Evolutionary conservation across 495 filamentous ascomycete species (phyloP).

Genomic region (Aspergillus sparsus): DNA sequence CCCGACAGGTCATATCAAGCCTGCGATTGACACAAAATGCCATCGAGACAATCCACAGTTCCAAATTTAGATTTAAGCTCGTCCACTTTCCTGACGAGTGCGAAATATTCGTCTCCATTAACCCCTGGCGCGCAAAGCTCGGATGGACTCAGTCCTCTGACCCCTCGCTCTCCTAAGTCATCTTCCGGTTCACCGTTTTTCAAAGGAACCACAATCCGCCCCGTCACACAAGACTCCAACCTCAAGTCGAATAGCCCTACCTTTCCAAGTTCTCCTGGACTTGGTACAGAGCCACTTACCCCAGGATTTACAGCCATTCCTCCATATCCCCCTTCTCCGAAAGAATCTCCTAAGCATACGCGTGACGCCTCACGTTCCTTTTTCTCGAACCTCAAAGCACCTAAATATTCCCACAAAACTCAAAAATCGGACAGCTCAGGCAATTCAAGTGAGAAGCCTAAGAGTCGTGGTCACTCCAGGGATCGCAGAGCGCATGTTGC

Average conservation of each 20-base stretch:
- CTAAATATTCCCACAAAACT: slow-evolving; percentile 52
- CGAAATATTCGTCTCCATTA: slow-evolving; percentile 38
- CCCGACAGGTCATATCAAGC: slow-evolving; percentile 8
- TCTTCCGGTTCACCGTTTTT: slow-evolving; percentile 44
- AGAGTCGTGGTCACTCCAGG: slow-evolving; percentile 47
- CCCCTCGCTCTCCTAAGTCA: slow-evolving; percentile 48
- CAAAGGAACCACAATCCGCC: slow-evolving; percentile 48
- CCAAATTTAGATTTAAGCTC: slow-evolving; percentile 48
- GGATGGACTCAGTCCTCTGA: slow-evolving; percentile 44
- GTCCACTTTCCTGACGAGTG: slow-evolving; percentile 35
- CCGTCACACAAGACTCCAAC: slow-evolving; percentile 46
- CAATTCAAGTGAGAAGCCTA: slow-evolving; percentile 41
- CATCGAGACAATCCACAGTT: slow-evolving; percentile 43
- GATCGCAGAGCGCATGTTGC: slow-evolving; percentile 40
- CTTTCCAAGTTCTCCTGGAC: slow-evolving; percentile 33
- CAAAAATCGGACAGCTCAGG: slow-evolving; percentile 45
- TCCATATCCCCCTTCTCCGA: slow-evolving; percentile 54
- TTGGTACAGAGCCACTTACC: slow-evolving; percentile 37
- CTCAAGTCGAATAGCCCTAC: slow-evolving; percentile 37
- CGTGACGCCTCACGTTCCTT: slow-evolving; percentile 58
- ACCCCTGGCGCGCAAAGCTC: slow-evolving; percentile 43
- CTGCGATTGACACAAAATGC: slow-evolving; percentile 39
- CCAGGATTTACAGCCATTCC: slow-evolving; percentile 57
- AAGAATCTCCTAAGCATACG: slow-evolving; percentile 48
- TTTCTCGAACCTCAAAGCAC: slow-evolving; percentile 57